Conservation (phyloP, 2,329 filamentous ascomycete genomes). For the Curvularia sp. region DNA sequence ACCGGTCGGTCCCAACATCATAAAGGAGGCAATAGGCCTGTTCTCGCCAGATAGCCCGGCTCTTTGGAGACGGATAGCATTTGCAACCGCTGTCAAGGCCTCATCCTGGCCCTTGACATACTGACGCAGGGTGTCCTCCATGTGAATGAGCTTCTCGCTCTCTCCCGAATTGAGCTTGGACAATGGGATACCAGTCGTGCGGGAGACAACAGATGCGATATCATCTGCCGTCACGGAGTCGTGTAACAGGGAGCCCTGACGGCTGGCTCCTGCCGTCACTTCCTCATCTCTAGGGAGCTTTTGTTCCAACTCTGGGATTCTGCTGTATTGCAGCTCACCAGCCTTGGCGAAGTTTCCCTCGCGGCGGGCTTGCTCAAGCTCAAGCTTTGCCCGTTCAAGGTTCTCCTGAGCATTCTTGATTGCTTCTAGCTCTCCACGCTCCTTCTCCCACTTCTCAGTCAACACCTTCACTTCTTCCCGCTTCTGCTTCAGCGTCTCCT, state of each 20-base stretch:
- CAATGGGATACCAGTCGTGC: constrained; percentile 90
- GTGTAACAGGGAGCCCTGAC: constrained; percentile 73
- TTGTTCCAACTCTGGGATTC: constrained; percentile 80
- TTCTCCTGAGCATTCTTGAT: constrained; percentile 88
- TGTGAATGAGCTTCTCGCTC: constrained; percentile 91
- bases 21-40: constrained; percentile 89
- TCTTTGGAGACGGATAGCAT: constrained; percentile 92
- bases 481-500: constrained; percentile 75
- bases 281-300: constrained; percentile 79
- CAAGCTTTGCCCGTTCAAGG: constrained; percentile 83
- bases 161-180: constrained; percentile 92
- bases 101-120: constrained; percentile 93
- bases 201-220: constrained; percentile 88
- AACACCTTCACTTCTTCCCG: constrained; percentile 78
- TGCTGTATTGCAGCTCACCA: constrained; percentile 88
- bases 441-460: constrained; percentile 87
- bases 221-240: constrained; percentile 96
- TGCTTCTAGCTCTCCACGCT: constrained; percentile 81
- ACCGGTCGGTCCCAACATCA: constrained; percentile 96
- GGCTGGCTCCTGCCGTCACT: constrained; percentile 30
- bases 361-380: constrained; percentile 86
- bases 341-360: constrained; percentile 88
- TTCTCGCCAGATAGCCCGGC: constrained; percentile 93
- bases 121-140: constrained; percentile 87
- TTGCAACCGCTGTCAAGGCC: constrained; percentile 85